These are phyloP conservation scores for Lepraria neglecta DNA, from an alignment of 495 filamentous ascomycete genomes.

Conservation along the genomic window DNA sequence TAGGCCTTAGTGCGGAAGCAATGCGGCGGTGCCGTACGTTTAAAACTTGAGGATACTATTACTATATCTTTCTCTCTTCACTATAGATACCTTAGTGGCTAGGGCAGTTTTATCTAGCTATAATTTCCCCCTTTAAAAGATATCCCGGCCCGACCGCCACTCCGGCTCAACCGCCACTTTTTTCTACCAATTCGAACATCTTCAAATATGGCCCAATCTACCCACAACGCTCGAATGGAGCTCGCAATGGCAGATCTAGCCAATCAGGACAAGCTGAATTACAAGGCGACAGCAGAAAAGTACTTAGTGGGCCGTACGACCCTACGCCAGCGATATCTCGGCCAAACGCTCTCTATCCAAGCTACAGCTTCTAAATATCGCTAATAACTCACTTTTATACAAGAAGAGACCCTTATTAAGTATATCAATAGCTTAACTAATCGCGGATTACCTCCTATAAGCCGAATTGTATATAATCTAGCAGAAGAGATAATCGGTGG, in stretches of 20 bases:
- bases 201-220: no score
- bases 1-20: no score
- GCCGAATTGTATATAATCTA: background rate
- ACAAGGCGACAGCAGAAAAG: background rate
- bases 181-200: no score
- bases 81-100: no score
- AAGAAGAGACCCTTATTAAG: background rate
- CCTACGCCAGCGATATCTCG: background rate
- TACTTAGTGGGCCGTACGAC: background rate
- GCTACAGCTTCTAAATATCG: background rate
- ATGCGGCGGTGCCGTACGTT: no score
- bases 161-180: no score
- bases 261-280: background rate
- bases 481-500: background rate
- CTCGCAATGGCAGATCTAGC: background rate
- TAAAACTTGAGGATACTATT: no score
- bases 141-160: no score
- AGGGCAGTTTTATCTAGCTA: no score
- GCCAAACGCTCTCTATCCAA: background rate
- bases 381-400: background rate
- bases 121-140: no score
- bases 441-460: background rate
- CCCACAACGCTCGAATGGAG: background rate
- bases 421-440: background rate
- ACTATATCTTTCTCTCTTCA: no score